phyloP scores from a whole-genome alignment of 805 yeast species.

The Cyberlindnera americana region DNA sequence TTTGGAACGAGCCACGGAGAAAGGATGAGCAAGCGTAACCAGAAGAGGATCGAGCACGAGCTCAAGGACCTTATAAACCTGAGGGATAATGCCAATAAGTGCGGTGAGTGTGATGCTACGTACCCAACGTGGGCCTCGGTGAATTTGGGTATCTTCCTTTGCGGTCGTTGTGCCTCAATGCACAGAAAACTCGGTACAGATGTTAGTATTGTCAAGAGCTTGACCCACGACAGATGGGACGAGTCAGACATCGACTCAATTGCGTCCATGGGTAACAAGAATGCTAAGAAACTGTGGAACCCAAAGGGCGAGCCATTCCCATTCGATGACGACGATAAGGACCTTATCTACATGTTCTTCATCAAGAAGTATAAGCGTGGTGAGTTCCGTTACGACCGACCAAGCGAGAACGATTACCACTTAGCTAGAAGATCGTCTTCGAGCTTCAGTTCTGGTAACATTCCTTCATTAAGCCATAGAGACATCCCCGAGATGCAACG shows the following conservation, averaged over 20 bases:
- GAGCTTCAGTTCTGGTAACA: slow-evolving; percentile 18
- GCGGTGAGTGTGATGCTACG: slow-evolving; percentile 73
- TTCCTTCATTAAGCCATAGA: slow-evolving; percentile 46
- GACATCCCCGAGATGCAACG: slow-evolving; percentile 52
- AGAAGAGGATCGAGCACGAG: slow-evolving; percentile 44
- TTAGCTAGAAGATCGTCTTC: slow-evolving; percentile 14
- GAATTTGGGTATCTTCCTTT: slow-evolving; percentile 62
- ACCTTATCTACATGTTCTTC: slow-evolving; percentile 52
- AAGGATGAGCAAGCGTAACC: slow-evolving; percentile 31
- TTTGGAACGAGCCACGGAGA: background rate
- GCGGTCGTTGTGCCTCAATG: slow-evolving; percentile 81
- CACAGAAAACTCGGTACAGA: slow-evolving; percentile 65
- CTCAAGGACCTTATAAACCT: slow-evolving; percentile 58
- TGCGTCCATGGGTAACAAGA: slow-evolving; percentile 54
- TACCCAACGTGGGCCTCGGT: slow-evolving; percentile 48
- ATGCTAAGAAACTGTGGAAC: slow-evolving; percentile 63
- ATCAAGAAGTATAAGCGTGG: slow-evolving; percentile 70
- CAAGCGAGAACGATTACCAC: slow-evolving; percentile 29
- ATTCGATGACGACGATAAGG: slow-evolving; percentile 69
- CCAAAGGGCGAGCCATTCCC: slow-evolving; percentile 67
- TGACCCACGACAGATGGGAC: slow-evolving; percentile 71
- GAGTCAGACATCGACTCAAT: slow-evolving; percentile 47
- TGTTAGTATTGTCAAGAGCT: slow-evolving; percentile 63
- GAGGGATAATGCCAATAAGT: slow-evolving; percentile 58
- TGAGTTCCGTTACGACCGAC: slow-evolving; percentile 38